Evolutionary conservation across 2,329 filamentous ascomycete genomes (phyloP), one percentile per base, ranked within the genome.

Genomic region (Neofusicoccum kwambonambiense): DNA sequence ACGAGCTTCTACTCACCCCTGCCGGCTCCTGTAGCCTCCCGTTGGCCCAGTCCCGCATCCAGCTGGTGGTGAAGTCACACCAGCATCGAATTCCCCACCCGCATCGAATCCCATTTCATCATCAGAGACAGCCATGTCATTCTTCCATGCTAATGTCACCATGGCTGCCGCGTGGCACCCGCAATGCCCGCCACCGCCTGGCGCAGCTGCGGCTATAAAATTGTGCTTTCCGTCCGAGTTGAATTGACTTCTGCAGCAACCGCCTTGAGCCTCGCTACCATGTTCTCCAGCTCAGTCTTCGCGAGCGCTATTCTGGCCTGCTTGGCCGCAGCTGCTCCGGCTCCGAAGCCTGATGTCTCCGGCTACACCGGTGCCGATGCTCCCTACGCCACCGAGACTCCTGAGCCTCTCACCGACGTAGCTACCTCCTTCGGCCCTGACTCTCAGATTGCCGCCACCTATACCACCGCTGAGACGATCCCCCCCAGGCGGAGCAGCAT

Each of bases 401-500:
- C 73, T 19, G 70, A 35, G 12, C 42, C 62, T 12, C 41, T 50
- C 34, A 44, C 42, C 19, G 5, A 22, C 42, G 67, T 80, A 4
- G 78, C 81, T 41, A 76, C 75, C 27, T 73, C 72, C 50, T 83
- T 83, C 65, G 80, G 79, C 6, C 72, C 74, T 12, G 77, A 80
- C 69, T 82, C 80, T 52, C 74, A 77, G 61, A 70, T 83, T 56
- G 6, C 72, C 72, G 44, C 74, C 70, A 65, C 70, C 41, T 9
- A 66, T 67, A 65, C 75, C 52, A 69, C 72, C 49, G 44, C 74
- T 44, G 70, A 75, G 49, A 74, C 77, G 54, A 78, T 75, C 39
- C 77, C 74, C 41, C 79, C 84, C 3, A 77, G 82, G 65, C 72
- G 81, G 61, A 84, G 80, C 68, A 78, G 79, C 51, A 75, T 82